phyloP scores from a whole-genome alignment of 2,329 filamentous ascomycete species.

The Beauveria asiatica region DNA sequence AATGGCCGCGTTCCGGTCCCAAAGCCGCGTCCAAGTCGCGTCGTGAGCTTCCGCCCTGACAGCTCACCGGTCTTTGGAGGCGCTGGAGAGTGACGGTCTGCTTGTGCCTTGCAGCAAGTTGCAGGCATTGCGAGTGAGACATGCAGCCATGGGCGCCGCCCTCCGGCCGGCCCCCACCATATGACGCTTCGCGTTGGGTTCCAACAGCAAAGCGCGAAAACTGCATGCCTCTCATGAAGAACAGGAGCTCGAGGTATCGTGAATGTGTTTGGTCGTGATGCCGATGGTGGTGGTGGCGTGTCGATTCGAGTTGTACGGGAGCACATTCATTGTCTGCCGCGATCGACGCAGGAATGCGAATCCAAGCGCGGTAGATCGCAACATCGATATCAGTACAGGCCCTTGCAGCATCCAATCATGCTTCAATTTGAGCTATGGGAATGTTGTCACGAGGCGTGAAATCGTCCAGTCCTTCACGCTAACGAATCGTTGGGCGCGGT shows the following conservation, averaged over 20 bases:
- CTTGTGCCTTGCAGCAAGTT: not conserved
- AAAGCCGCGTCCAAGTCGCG: not conserved
- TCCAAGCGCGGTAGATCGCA: not conserved
- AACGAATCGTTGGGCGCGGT: too few relatives aligned
- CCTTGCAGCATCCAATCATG: not conserved
- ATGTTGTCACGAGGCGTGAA: too few relatives aligned
- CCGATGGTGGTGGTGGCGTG: not conserved
- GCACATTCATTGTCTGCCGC: not conserved
- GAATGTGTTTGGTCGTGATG: not conserved
- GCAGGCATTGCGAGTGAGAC: not conserved
- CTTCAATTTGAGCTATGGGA: not conserved
- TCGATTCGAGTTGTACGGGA: not conserved
- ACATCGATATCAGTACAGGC: too few relatives aligned
- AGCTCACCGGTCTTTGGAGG: not conserved
- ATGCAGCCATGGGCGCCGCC: not conserved
- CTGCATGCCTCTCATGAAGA: not conserved
- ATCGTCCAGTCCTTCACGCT: too few relatives aligned
- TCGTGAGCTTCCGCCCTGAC: not conserved
- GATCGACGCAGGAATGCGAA: not conserved
- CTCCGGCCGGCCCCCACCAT: not conserved
- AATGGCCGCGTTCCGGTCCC: not conserved
- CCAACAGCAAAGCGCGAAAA: not conserved
- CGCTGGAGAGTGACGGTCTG: not conserved
- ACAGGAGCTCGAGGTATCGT: not conserved
- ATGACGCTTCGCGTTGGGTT: not conserved